Evolutionary conservation across 495 filamentous ascomycete genomes (phyloP).

Genomic region (Aspergillus haitiensis): DNA sequence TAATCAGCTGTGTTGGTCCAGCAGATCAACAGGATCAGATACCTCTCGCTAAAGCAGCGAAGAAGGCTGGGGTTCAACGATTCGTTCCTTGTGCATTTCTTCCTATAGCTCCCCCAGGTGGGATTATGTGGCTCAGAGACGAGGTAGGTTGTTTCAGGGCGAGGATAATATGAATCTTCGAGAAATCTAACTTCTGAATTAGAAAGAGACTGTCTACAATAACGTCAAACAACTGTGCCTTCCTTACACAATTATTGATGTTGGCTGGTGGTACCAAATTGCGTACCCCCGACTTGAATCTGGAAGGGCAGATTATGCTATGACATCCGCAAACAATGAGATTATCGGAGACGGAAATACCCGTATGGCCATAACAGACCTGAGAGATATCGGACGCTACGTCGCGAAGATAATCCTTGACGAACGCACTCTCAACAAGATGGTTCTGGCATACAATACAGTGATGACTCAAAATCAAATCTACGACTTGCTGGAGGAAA

Average conservation of each 20-base stretch:
- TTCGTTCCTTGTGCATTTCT: constrained; percentile 60
- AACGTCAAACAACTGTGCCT: constrained; percentile 53
- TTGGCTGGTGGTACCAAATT: constrained; percentile 62
- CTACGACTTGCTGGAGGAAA: constrained; percentile 49
- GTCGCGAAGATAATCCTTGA: constrained; percentile 57
- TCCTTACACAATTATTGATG: constrained; percentile 62
- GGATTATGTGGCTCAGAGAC: constrained; percentile 50
- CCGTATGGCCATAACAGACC: constrained; percentile 50
- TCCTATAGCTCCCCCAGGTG: constrained; percentile 48
- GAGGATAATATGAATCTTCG: neutral
- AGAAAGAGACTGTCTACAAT: constrained; percentile 59
- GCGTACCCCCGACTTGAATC: constrained; percentile 52
- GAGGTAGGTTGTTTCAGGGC: constrained; percentile 33
- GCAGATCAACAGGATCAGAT: constrained; percentile 51
- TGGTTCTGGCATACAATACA: constrained; percentile 54
- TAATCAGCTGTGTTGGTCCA: constrained; percentile 55
- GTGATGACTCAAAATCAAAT: constrained; percentile 52
- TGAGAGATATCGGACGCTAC: constrained; percentile 57
- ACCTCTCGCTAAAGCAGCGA: constrained; percentile 54
- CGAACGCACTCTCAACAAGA: constrained; percentile 57
- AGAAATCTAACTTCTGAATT: neutral
- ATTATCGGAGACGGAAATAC: constrained; percentile 53
- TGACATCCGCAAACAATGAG: constrained; percentile 44
- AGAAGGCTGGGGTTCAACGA: constrained; percentile 55
- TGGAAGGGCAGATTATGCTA: constrained; percentile 54